These are phyloP conservation scores for Aspergillus incahuasiensis DNA, from an alignment of 495 filamentous ascomycete genomes.

Conservation along the genomic window DNA sequence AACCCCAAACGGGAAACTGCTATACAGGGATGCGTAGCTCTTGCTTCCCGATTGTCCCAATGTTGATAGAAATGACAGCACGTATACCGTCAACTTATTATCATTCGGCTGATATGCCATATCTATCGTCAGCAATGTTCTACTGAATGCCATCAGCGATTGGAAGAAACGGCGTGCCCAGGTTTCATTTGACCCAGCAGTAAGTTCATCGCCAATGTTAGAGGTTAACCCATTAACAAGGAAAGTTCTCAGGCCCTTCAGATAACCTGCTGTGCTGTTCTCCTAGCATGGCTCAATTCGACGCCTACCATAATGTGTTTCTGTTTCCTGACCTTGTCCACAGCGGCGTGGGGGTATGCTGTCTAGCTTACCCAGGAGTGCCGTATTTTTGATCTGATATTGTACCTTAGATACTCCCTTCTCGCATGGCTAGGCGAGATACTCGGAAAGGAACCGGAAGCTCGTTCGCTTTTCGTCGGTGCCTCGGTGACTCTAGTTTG, in stretches of 20 bases:
- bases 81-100: conserved; percentile 36
- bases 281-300: conserved; percentile 16
- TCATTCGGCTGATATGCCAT: conserved; percentile 42
- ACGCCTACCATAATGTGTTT: conserved; percentile 13
- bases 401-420: conserved; percentile 5
- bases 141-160: conserved; percentile 15
- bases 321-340: conserved; percentile 20
- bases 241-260: background rate
- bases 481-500: conserved; percentile 18
- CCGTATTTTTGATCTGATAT: background rate
- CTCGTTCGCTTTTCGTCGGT: conserved; percentile 15
- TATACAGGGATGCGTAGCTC: background rate
- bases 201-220: background rate
- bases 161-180: conserved; percentile 20
- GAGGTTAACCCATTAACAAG: background rate
- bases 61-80: conserved; percentile 1
- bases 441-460: conserved; percentile 16
- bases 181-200: conserved; percentile 8
- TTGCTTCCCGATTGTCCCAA: background rate
- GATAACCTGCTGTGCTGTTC: conserved; percentile 6
- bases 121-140: conserved; percentile 30
- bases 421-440: conserved; percentile 19
- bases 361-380: background rate
- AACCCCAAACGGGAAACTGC: background rate
- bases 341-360: conserved; percentile 14